Conservation (phyloP, 352 stramenopile genomes). For the Phytophthora foliorum region DNA sequence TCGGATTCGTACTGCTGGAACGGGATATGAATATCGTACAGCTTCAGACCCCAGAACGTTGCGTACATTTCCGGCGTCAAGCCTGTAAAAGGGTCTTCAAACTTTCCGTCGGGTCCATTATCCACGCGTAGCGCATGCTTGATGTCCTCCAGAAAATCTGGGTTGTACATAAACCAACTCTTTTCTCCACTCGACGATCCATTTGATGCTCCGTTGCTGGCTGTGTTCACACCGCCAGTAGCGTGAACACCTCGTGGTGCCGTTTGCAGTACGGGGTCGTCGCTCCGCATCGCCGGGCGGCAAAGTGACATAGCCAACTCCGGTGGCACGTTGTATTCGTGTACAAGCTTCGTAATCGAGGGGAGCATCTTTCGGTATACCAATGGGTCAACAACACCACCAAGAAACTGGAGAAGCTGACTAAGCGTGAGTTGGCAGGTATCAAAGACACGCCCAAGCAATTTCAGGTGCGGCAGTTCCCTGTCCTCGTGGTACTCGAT, state of each 20-base stretch:
- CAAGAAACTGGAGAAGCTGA: constrained; percentile 89
- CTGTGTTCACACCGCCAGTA: constrained; percentile 39
- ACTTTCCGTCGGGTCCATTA: constrained; percentile 24
- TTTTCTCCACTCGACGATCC: constrained; percentile 22
- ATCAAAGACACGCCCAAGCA: constrained; percentile 84
- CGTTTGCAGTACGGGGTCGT: constrained; percentile 73
- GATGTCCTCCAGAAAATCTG: constrained; percentile 69
- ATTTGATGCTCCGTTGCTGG: constrained; percentile 25
- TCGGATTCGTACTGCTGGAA: constrained; percentile 89
- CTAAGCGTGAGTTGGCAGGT: constrained; percentile 88
- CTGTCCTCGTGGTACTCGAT: constrained; percentile 85
- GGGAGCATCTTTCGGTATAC: constrained; percentile 83
- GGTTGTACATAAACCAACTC: constrained; percentile 81
- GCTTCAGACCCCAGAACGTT: constrained; percentile 88
- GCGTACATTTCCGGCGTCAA: constrained; percentile 84
- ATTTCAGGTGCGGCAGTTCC: constrained; percentile 72
- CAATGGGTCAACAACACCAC: constrained; percentile 73
- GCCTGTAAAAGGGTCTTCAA: constrained; percentile 63
- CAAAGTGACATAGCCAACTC: constrained; percentile 86
- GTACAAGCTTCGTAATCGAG: constrained; percentile 65
- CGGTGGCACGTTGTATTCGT: constrained; percentile 77
- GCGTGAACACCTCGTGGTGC: constrained; percentile 74
- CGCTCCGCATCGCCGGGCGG: constrained; percentile 80
- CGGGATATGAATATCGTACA: constrained; percentile 91
- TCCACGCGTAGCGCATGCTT: constrained; percentile 42